Evolutionary conservation across 2,329 filamentous ascomycete genomes (phyloP).

Genomic region (Thermoascus crustaceus): DNA sequence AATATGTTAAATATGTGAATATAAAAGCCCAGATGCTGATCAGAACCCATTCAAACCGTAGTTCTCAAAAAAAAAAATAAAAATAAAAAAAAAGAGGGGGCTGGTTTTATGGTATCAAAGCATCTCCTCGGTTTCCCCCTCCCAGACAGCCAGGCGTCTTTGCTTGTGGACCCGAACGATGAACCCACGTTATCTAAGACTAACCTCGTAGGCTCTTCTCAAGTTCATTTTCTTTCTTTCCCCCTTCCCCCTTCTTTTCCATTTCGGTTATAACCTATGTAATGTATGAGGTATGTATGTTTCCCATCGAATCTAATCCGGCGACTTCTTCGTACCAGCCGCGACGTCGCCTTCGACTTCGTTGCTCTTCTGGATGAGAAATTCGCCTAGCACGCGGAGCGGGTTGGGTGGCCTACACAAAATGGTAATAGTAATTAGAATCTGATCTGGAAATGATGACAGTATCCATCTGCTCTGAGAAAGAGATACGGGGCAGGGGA

Average conservation of each 20-base stretch:
- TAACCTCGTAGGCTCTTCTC: no score
- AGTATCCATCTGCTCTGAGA: neutral
- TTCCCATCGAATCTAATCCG: slow-evolving; percentile 11
- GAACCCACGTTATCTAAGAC: no score
- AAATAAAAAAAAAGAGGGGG: neutral
- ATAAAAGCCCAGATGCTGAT: no score
- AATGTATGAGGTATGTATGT: neutral
- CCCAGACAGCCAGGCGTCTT: no score
- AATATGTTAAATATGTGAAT: no score
- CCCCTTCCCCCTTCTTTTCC: no score
- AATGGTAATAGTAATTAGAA: neutral
- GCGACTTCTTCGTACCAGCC: slow-evolving; percentile 15
- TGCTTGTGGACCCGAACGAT: no score
- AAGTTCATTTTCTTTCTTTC: no score
- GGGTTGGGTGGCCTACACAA: slow-evolving; percentile 56
- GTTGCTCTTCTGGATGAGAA: slow-evolving; percentile 57
- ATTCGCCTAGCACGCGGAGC: slow-evolving; percentile 61
- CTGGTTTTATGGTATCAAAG: neutral
- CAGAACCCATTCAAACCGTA: no score
- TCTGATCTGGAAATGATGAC: neutral
- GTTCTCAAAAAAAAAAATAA: slow-evolving; percentile 3
- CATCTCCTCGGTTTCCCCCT: no score
- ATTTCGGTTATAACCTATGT: neutral
- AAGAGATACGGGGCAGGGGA: neutral
- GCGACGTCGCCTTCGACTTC: slow-evolving; percentile 48